Evolutionary conservation across 2,329 filamentous ascomycete genomes (phyloP), one percentile per base, ranked within the genome.

Genomic region (Pyrenochaeta sp.): DNA sequence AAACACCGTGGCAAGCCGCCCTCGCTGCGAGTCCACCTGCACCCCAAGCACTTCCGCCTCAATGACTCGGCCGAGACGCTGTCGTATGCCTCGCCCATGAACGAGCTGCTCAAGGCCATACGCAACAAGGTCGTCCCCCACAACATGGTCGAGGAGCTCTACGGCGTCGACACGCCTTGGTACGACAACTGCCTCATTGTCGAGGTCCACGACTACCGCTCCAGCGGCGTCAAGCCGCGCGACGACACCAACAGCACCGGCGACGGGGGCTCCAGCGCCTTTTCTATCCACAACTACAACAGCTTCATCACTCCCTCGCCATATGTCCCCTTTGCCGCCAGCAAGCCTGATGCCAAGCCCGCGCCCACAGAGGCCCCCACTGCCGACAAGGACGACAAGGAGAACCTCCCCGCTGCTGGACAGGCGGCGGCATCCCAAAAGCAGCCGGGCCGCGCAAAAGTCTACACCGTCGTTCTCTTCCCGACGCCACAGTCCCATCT

Each of bases 121-220:
- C 81, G 81, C 54, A 77, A 76, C 28, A 83, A 87, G 43, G 96
- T 90, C 0, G 79, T 99, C 23, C 94, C 94, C 1, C 91, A 96
- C 71, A 91, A 96, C 58, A 84, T 97, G 67, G 75, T 97, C 8
- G 84, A 88, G 34, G 87, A 93, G 56, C 83, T 99, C 41, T 80
- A 85, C 19, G 80, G 84, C 34, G 78, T 79, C 13, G 84, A 85
- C 14, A 87, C 96, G 10, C 80, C 81, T 7, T 97, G 96, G 67
- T 99, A 97, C 68, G 92, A 97, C 70, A 79, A 83, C 21, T 96
- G 93, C 65, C 81, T 99, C 44, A 97, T 99, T 57, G 91, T 99
- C 23, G 87, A 96, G 69, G 78, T 97, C n/a, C 83, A 96, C 61
- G 90, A 97, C 67, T 89, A 96, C 74, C 89, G 88, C 61, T 84